Evolutionary conservation across 2,329 filamentous ascomycete species (phyloP), one percentile per base, ranked within the genome.

Genomic region (Myriosclerotinia duriaeana): DNA sequence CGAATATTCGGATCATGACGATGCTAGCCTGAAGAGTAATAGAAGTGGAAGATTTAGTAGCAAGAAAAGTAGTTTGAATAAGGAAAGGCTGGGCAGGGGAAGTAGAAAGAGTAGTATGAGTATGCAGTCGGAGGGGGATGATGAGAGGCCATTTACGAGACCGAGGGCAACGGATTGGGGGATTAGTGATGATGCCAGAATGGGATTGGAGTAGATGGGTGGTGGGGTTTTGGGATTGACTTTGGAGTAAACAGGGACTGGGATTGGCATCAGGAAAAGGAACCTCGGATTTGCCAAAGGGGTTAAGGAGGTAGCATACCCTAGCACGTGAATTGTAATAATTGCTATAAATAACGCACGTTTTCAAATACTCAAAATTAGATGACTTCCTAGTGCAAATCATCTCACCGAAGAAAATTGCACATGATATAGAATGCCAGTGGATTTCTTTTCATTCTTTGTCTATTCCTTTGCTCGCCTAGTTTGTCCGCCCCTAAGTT

Each of bases 111-210:
- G 67, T 62, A 72, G 64, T 54, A 46, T 69, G 15, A 73, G 70
- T 67, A 34, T 68, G 48, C 66, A 61, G 36, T 68, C 74, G 60
- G 63, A 65, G 62, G 82, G 80, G 11, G 73, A 74, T 64, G 82
- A 80, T 56, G 80, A 76, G 85, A 73, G 80, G 87, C 77, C 81
- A 82, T 61, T 61, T 38, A 71, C 75, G 82, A 70, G 78, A 82
- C 70, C 80, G 79, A 74, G 86, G 84, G 71, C 87, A 80, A 71
- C 84, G 78, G 85, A 86, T 73, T 93, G 92, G 88, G 91, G 91
- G 0, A 84, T 96, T 60, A 90, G 91, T 1, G 93, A 97, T 76
- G 92, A 96, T 74, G 87, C 90, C 34, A 84, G 89, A 73, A 95
- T 96, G 90, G 89, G 87, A 42, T 79, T 96, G 71, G 92, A 94